These are phyloP conservation scores for Wickerhamiella bombiphila DNA, from an alignment of 805 yeast genomes.

Conservation along the genomic window DNA sequence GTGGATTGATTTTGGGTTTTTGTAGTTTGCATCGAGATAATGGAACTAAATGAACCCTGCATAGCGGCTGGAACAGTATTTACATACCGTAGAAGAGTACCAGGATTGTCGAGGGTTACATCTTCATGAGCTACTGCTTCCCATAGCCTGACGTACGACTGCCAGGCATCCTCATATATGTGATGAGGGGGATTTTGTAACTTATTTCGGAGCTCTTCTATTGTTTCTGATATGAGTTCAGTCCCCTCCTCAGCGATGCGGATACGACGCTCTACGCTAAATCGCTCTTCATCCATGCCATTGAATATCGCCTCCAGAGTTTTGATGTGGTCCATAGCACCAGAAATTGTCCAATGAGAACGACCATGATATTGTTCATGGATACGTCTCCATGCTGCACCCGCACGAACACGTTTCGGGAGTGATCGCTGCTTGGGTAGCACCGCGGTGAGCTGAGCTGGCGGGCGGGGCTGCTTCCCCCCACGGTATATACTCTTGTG, in stretches of 20 bases:
- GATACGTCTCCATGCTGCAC: background rate
- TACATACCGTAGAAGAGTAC: no score
- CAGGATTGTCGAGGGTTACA: no score
- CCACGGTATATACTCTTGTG: background rate
- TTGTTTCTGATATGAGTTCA: background rate
- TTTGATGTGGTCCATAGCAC: slow-evolving; percentile 1
- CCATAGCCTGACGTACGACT: slow-evolving; percentile 3
- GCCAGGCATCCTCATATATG: slow-evolving; percentile 2
- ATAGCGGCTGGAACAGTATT: no score
- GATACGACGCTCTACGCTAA: background rate
- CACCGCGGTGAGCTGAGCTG: background rate
- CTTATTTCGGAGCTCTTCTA: background rate
- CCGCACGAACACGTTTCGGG: background rate
- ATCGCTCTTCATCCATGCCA: background rate
- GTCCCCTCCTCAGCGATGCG: slow-evolving; percentile 2
- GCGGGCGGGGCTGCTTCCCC: background rate
- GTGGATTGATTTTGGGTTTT: no score
- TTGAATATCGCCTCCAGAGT: background rate
- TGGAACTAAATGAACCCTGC: no score
- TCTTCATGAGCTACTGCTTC: background rate
- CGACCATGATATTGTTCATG: slow-evolving; percentile 4
- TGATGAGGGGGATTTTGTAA: slow-evolving; percentile 3
- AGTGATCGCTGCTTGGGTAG: background rate
- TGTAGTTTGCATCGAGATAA: no score
- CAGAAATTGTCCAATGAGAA: slow-evolving; percentile 2